Percentiles rank a stretch among this genome's conserved stretches.
Conservation (phyloP, 768 basidiomycete species). For the Paxillus rubicundulus region DNA sequence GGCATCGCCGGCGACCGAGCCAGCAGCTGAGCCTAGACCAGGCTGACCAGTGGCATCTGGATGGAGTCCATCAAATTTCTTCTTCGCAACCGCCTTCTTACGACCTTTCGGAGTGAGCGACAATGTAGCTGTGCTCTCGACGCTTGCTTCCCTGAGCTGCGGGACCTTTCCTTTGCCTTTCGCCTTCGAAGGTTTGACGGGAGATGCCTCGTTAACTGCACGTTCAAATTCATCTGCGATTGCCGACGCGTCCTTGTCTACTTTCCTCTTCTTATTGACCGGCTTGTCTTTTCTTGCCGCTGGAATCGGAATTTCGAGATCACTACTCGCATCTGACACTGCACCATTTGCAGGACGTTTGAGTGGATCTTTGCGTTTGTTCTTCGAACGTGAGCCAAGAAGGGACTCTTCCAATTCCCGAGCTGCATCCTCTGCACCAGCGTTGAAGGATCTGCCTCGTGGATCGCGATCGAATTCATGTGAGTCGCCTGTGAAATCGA, state of each 20-base stretch:
- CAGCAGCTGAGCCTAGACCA: slow-evolving; percentile 48
- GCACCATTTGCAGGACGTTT: slow-evolving; percentile 50
- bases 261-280: slow-evolving; percentile 59
- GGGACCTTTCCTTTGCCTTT: slow-evolving; percentile 55
- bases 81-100: slow-evolving; percentile 56
- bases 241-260: slow-evolving; percentile 42
- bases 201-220: slow-evolving; percentile 39
- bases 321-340: slow-evolving; percentile 60
- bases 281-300: slow-evolving; percentile 41
- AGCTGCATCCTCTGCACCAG: slow-evolving; percentile 53
- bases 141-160: slow-evolving; percentile 50
- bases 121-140: slow-evolving; percentile 50
- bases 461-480: slow-evolving; percentile 22
- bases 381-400: slow-evolving; percentile 37
- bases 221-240: slow-evolving; percentile 51
- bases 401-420: slow-evolving; percentile 56
- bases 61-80: slow-evolving; percentile 51
- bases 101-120: slow-evolving; percentile 46
- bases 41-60: slow-evolving; percentile 50
- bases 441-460: slow-evolving; percentile 20
- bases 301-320: slow-evolving; percentile 43
- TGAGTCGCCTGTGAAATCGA: slow-evolving; percentile 29
- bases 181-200: slow-evolving; percentile 33
- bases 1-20: slow-evolving; percentile 60
- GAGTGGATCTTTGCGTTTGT: slow-evolving; percentile 44